phyloP scores from a whole-genome alignment of 805 yeast species.

The Blastobotrys muscicola region DNA sequence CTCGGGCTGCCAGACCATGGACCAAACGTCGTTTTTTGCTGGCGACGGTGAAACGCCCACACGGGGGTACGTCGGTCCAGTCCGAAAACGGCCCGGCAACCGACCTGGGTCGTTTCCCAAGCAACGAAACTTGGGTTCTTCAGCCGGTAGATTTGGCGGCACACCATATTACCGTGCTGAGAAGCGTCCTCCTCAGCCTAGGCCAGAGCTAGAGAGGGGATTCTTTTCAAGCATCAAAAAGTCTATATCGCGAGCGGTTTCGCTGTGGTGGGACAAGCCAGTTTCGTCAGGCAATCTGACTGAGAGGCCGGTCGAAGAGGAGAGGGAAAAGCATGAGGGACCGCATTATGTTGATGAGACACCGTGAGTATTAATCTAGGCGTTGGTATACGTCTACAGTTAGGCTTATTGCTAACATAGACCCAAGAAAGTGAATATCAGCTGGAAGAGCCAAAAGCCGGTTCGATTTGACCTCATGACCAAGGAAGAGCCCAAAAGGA shows the following conservation, averaged over 20 bases:
- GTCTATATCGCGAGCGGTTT: neutral
- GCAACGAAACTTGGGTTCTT: no score
- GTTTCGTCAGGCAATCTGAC: neutral
- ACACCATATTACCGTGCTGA: conserved; percentile 1
- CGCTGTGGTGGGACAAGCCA: neutral
- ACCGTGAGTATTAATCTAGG: conserved; percentile 6
- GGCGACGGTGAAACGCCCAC: neutral
- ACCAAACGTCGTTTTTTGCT: neutral
- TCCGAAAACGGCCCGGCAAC: conserved; percentile 1
- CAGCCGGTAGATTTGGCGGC: neutral
- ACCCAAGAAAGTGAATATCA: no score
- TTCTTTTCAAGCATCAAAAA: neutral
- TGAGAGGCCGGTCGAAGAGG: neutral
- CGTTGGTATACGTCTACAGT: no score
- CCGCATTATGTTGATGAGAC: conserved; percentile 12
- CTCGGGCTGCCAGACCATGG: neutral
- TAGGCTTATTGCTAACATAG: no score
- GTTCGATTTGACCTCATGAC: no score
- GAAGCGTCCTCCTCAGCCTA: neutral
- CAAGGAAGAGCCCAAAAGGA: no score
- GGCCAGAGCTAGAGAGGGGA: neutral
- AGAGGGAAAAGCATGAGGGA: neutral
- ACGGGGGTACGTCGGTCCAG: neutral
- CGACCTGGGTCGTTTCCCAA: neutral
- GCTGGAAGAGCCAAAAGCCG: no score